Evolutionary conservation across 2,329 filamentous ascomycete genomes (phyloP).

Genomic region (Cladophialophora exuberans): DNA sequence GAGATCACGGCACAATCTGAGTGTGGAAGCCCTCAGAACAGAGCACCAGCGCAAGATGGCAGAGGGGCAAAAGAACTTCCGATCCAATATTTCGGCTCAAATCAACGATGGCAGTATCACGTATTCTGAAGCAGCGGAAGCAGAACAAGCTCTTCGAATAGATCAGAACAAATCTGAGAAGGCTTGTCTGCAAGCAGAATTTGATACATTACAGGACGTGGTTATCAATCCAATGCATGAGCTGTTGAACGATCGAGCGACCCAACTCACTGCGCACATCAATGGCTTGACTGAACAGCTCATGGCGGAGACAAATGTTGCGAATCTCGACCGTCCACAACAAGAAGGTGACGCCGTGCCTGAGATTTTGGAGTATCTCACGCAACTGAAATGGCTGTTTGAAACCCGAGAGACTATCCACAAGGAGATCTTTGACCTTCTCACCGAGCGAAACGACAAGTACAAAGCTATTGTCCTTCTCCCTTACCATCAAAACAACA

Average conservation of each 20-base stretch:
- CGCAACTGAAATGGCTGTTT: slow-evolving; percentile 94
- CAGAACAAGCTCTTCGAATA: slow-evolving; percentile 73
- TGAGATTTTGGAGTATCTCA: slow-evolving; percentile 90
- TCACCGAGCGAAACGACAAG: slow-evolving; percentile 81
- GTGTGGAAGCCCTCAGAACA: slow-evolving; percentile 60
- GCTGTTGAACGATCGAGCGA: slow-evolving; percentile 75
- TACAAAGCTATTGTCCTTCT: slow-evolving; percentile 83
- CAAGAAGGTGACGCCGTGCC: slow-evolving; percentile 95
- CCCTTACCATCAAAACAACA: slow-evolving; percentile 74
- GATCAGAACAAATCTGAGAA: slow-evolving; percentile 73
- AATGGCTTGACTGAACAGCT: slow-evolving; percentile 73
- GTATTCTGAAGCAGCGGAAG: slow-evolving; percentile 79
- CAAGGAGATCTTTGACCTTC: slow-evolving; percentile 80
- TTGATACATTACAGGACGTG: slow-evolving; percentile 79
- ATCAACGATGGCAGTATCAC: slow-evolving; percentile 77
- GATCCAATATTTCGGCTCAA: slow-evolving; percentile 75
- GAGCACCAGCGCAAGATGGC: slow-evolving; percentile 55
- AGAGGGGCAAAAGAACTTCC: slow-evolving; percentile 67
- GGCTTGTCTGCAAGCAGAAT: slow-evolving; percentile 75
- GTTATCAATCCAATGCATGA: slow-evolving; percentile 85
- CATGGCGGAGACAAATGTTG: slow-evolving; percentile 69
- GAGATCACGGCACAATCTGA: slow-evolving; percentile 55
- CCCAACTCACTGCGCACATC: slow-evolving; percentile 75
- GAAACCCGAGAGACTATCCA: slow-evolving; percentile 89
- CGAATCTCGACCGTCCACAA: slow-evolving; percentile 80